Evolutionary conservation across 805 yeast genomes (phyloP).

Genomic region (Candida xiaguanensis): DNA sequence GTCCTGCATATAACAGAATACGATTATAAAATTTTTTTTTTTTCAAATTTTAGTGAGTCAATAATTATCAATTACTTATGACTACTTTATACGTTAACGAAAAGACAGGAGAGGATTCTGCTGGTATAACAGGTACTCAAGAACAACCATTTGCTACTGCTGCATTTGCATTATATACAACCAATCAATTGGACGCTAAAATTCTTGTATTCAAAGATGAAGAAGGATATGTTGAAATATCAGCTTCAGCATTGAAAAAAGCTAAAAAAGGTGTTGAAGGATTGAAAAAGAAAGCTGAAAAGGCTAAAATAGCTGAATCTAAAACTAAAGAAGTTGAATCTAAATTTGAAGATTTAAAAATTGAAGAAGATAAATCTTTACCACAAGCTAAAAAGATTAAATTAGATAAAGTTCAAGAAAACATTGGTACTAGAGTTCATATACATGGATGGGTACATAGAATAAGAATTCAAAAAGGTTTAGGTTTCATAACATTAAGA

Average conservation of each 20-base stretch:
- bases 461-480: conserved; percentile 86
- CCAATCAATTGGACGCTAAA: conserved; percentile 45
- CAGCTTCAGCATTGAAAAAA: conserved; percentile 89
- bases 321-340: conserved; percentile 60
- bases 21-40: neutral
- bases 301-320: conserved; percentile 57
- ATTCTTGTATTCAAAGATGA: conserved; percentile 57
- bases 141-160: conserved; percentile 73
- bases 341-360: conserved; percentile 67
- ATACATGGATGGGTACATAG: conserved; percentile 97
- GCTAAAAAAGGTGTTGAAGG: conserved; percentile 96
- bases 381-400: conserved; percentile 69
- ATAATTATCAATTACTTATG: conserved; percentile 16
- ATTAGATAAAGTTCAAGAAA: conserved; percentile 50
- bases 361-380: conserved; percentile 69
- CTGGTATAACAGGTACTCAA: conserved; percentile 58
- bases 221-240: conserved; percentile 71
- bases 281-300: conserved; percentile 74
- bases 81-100: conserved; percentile 68
- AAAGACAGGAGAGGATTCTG: conserved; percentile 60
- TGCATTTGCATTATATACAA: conserved; percentile 68
- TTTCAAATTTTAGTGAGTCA: conserved; percentile 3
- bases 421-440: conserved; percentile 66
- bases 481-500: conserved; percentile 85
- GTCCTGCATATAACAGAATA: too few species aligned